These are phyloP conservation scores for Solanum piurae DNA, from an alignment of 257 asterid species.

Conservation along the genomic window DNA sequence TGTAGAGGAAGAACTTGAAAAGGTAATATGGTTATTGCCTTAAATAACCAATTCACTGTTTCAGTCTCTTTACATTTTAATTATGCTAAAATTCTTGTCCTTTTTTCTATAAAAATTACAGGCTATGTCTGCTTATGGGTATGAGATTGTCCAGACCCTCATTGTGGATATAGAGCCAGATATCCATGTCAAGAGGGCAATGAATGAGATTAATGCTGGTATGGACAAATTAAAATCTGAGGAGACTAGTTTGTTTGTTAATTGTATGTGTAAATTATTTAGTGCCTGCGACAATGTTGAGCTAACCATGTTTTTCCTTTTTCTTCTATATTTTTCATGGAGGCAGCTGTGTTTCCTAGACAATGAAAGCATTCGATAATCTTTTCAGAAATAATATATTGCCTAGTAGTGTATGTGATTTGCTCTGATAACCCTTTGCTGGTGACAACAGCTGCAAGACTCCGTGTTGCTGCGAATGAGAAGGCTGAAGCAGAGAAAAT, in stretches of 20 bases:
- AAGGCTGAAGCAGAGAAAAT: conserved; percentile 40
- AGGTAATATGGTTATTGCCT: conserved; percentile 7
- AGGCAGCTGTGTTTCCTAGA: neutral
- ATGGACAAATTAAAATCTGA: neutral
- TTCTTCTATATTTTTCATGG: neutral
- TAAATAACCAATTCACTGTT: neutral
- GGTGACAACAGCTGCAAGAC: conserved; percentile 27
- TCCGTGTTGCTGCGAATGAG: conserved; percentile 35
- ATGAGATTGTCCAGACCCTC: conserved; percentile 29
- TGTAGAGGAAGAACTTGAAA: conserved; percentile 32
- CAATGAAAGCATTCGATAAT: neutral
- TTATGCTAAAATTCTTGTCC: neutral
- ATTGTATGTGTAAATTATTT: neutral
- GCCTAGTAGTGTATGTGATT: neutral
- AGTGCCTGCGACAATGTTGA: neutral
- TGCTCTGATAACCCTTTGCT: neutral
- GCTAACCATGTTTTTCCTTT: neutral
- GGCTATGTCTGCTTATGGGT: conserved; percentile 29
- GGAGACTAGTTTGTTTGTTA: neutral
- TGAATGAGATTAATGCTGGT: conserved; percentile 39
- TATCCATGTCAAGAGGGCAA: conserved; percentile 23
- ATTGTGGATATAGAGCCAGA: conserved; percentile 38
- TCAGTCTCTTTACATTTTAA: neutral
- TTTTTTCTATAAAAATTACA: neutral
- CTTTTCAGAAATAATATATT: neutral